phyloP scores from a whole-genome alignment of 208 protist species.

The Entamoeba dispar region DNA sequence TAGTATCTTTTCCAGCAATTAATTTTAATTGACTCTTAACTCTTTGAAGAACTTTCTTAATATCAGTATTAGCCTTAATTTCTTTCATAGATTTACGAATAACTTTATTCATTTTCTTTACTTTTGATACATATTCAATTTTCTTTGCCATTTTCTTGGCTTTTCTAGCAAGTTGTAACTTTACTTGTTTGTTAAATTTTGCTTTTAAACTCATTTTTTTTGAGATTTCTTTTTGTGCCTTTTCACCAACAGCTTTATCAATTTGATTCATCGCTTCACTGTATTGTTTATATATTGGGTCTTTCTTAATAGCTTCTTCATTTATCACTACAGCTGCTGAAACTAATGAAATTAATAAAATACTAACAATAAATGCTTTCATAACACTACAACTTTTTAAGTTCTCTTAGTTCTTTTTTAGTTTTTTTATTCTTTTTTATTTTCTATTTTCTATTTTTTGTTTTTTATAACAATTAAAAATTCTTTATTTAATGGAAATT shows the following conservation, averaged over 20 bases:
- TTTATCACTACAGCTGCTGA: not conserved
- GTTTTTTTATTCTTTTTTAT: too few species aligned
- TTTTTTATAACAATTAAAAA: too few species aligned
- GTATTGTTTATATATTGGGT: not conserved
- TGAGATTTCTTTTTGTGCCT: too few species aligned
- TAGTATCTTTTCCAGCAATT: not conserved
- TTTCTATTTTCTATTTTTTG: too few species aligned
- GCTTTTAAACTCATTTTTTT: too few species aligned
- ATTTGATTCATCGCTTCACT: not conserved
- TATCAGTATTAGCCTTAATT: not conserved
- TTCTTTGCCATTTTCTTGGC: not conserved
- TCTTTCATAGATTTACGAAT: not conserved
- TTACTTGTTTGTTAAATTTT: too few species aligned
- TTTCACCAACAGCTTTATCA: not conserved
- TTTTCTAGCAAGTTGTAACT: not conserved
- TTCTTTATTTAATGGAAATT: too few species aligned
- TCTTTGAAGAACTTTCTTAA: not conserved
- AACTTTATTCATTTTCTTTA: not conserved
- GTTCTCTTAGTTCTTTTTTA: too few species aligned
- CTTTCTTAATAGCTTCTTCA: not conserved
- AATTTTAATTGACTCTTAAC: not conserved
- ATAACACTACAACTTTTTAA: not conserved
- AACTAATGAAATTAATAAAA: not conserved
- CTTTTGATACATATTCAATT: not conserved
- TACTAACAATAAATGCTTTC: not conserved